Percentiles rank a stretch among this genome's conserved stretches.
phyloP scores from a whole-genome alignment of 1,284 basidiomycete species.

The Leccinum subfulvum region DNA sequence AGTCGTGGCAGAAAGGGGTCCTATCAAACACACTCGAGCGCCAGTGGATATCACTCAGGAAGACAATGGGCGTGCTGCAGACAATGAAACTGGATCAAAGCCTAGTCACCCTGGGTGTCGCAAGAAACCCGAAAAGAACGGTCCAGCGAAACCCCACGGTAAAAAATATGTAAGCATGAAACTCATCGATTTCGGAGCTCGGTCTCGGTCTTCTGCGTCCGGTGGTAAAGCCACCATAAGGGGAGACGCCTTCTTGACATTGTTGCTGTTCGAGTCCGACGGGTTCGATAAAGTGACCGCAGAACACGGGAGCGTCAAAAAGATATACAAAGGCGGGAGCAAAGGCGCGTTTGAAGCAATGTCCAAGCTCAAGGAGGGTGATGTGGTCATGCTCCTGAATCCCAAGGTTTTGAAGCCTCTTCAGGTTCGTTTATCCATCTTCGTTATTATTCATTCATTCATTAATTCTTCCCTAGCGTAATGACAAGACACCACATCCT shows the following conservation, averaged over 20 bases:
- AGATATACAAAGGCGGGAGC: conserved; percentile 83
- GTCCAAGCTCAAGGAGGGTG: conserved; percentile 83
- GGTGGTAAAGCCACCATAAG: conserved; percentile 55
- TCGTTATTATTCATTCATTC: neutral
- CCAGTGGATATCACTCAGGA: conserved; percentile 55
- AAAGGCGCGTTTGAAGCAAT: conserved; percentile 89
- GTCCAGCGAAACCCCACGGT: conserved; percentile 44
- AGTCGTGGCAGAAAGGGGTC: conserved; percentile 83
- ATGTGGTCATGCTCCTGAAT: conserved; percentile 88
- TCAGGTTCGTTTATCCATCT: conserved; percentile 51
- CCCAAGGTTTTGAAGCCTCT: conserved; percentile 85
- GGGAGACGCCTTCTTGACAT: conserved; percentile 81
- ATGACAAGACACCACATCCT: conserved; percentile 61
- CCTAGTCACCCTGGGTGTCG: conserved; percentile 11
- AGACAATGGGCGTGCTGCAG: conserved; percentile 40
- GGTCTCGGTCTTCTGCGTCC: conserved; percentile 50
- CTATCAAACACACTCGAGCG: conserved; percentile 64
- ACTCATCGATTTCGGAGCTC: conserved; percentile 78
- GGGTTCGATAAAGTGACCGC: conserved; percentile 51
- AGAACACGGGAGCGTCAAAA: conserved; percentile 52
- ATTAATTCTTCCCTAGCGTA: conserved; percentile 36
- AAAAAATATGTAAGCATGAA: conserved; percentile 88
- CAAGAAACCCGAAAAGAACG: conserved; percentile 29
- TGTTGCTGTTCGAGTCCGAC: conserved; percentile 90
- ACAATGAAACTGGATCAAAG: conserved; percentile 29